Evolutionary conservation across 306 rosid genomes (phyloP), one percentile per base, ranked within the genome.

Genomic region (Phaseolus lunatus): DNA sequence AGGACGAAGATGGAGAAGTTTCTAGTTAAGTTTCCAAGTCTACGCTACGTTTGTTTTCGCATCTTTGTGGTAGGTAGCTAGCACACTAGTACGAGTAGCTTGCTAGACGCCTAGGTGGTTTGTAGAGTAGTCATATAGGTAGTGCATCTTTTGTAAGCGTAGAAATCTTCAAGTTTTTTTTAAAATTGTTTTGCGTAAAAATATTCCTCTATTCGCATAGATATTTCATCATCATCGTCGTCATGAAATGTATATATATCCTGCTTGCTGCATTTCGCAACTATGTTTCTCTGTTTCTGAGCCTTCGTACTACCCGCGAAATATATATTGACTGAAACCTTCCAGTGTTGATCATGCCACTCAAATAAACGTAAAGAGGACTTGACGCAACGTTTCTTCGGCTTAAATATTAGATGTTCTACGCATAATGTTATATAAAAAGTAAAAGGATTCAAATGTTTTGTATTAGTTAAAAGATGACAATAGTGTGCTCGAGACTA

Each of bases 101-200:
- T 79, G 58, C 75, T 56, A 50, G 87, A 75, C 52, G 66, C 53
- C n/a, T 66, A 67, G 72, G 33, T 44, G 59, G 49, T 79, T 58
- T 76, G 79, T 82, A 79, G 84, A 49, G 78, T 59, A 71, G 79
- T 75, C 73, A 43, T 37, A 23, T 67, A 49, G 80, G 84, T 87
- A 70, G 68, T 61, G 80, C 79, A 85, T 63, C 76, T 75, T 68
- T 57, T 88, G 89, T 75, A 82, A 83, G 82, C 79, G 58, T 71
- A 61, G 84, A 29, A 67, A 72, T 43, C 11, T 59, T 16, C 49
- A 31, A 47, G 59, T 79, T 76, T 61, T 52, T 71, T 76, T 72
- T 48, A 41, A 27, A 62, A 47, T 58, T 81, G 50, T 49, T 70
- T 76, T 76, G 58, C 53, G 29, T 22, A 9, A 68, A 61, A 39